These are phyloP conservation scores for Bipolaris victoriae DNA, from an alignment of 2,329 filamentous ascomycete genomes.

Conservation along the genomic window DNA sequence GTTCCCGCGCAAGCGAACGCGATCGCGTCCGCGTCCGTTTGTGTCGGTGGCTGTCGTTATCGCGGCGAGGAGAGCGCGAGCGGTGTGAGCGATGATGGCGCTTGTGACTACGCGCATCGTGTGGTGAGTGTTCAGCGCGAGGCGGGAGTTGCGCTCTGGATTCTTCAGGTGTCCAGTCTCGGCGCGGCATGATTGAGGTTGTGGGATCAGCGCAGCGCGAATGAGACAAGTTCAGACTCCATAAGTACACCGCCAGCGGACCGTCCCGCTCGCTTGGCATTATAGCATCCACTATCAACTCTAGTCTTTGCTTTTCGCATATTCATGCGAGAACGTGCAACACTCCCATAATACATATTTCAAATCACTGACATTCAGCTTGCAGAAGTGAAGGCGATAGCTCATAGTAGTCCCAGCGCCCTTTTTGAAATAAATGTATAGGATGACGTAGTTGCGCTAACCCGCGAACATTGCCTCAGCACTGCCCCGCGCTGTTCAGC, in stretches of 20 bases:
- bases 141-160: slow-evolving; percentile 4
- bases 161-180: slow-evolving; percentile 1
- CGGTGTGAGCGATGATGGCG: slow-evolving; percentile 49
- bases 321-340: too few species aligned
- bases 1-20: slow-evolving; percentile 35
- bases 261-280: neutral
- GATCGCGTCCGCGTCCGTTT: slow-evolving; percentile 33
- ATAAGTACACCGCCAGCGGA: neutral
- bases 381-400: too few species aligned
- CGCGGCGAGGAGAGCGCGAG: slow-evolving; percentile 41
- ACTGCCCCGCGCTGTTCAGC: too few species aligned
- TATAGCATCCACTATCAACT: neutral
- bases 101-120: slow-evolving; percentile 37
- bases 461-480: too few species aligned
- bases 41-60: slow-evolving; percentile 30
- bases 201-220: neutral
- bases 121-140: neutral
- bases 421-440: too few species aligned
- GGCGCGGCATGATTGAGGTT: slow-evolving; percentile 10
- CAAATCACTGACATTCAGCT: too few species aligned
- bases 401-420: too few species aligned
- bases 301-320: neutral
- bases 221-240: neutral
- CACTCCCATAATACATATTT: too few species aligned
- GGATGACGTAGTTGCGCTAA: too few species aligned